phyloP scores from a whole-genome alignment of 2,329 filamentous ascomycete genomes.

The Colletotrichum zoysiae region DNA sequence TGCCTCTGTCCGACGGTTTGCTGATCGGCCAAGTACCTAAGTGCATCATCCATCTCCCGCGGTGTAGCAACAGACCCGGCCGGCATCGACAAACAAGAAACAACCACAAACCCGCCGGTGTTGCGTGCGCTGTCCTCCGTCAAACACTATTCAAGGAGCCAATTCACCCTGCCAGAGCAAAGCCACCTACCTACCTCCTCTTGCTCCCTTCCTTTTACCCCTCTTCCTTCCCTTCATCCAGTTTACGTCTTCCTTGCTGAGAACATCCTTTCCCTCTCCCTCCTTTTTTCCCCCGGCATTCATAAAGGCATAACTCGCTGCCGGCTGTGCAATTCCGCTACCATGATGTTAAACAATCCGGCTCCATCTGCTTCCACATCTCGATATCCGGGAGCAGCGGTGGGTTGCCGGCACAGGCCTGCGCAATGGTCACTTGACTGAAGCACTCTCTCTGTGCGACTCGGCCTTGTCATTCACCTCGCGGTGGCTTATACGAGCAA shows the following conservation, averaged over 20 bases:
- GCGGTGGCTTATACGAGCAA: constrained; percentile 55
- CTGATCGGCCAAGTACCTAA: constrained; percentile 11
- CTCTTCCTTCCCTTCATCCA: not conserved
- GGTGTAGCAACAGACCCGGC: not conserved
- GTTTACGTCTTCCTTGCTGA: not conserved
- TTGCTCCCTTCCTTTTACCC: not conserved
- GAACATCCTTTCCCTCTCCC: constrained; percentile 22
- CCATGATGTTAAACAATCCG: constrained; percentile 52
- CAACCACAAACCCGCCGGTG: not conserved
- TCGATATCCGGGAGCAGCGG: constrained; percentile 51
- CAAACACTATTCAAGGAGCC: constrained; percentile 8
- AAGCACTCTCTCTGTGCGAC: constrained; percentile 58
- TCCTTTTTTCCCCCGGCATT: constrained; percentile 44
- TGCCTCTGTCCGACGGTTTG: constrained; percentile 2
- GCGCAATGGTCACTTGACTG: constrained; percentile 55
- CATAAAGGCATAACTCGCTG: constrained; percentile 53
- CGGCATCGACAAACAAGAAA: constrained; percentile 26
- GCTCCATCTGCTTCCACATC: constrained; percentile 57
- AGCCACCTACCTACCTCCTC: constrained; percentile 5
- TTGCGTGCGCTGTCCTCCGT: constrained; percentile 2
- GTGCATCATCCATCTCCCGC: constrained; percentile 20
- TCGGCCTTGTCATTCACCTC: constrained; percentile 52
- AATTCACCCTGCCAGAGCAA: constrained; percentile 17
- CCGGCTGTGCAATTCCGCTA: constrained; percentile 56
- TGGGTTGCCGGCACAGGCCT: constrained; percentile 47